Conservation (phyloP, 2,329 filamentous ascomycete species). For the Calonectria pseudoreteaudii region DNA sequence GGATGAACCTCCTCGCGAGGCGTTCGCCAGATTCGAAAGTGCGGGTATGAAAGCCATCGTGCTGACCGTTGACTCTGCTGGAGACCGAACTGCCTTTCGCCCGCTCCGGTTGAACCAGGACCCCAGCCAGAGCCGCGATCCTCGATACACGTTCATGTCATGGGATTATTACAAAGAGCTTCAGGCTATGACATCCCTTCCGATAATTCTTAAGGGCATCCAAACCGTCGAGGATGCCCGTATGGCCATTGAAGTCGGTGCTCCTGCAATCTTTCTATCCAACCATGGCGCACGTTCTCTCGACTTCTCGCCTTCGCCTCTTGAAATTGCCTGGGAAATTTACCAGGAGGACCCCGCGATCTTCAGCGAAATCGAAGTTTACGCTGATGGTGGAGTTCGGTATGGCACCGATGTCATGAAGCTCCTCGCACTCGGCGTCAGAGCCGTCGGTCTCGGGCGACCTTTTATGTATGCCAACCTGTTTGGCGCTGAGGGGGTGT, state of each 20-base stretch:
- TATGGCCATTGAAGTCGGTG: conserved; percentile 47
- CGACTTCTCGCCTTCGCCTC: conserved; percentile 51
- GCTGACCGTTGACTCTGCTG: conserved; percentile 54
- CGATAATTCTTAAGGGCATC: conserved; percentile 56
- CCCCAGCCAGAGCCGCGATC: conserved; percentile 23
- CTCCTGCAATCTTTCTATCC: conserved; percentile 53
- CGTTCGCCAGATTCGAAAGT: conserved; percentile 46
- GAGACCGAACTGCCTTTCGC: conserved; percentile 45
- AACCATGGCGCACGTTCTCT: conserved; percentile 59
- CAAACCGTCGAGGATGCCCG: conserved; percentile 50
- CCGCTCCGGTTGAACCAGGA: neutral
- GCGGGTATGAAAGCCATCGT: conserved; percentile 52
- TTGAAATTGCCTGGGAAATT: conserved; percentile 55
- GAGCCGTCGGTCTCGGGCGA: conserved; percentile 60
- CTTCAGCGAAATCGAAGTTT: conserved; percentile 53
- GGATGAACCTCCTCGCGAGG: conserved; percentile 46
- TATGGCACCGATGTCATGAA: conserved; percentile 57
- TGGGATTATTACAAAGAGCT: conserved; percentile 54
- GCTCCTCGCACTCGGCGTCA: conserved; percentile 56
- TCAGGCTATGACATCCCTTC: conserved; percentile 50
- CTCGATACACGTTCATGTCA: conserved; percentile 40
- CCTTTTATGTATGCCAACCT: conserved; percentile 66
- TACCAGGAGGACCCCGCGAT: conserved; percentile 51
- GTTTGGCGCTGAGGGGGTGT: conserved; percentile 61
- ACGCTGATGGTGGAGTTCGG: conserved; percentile 56